Conservation (phyloP, 495 filamentous ascomycete genomes). For the Aspergillus sclerotioniger region DNA sequence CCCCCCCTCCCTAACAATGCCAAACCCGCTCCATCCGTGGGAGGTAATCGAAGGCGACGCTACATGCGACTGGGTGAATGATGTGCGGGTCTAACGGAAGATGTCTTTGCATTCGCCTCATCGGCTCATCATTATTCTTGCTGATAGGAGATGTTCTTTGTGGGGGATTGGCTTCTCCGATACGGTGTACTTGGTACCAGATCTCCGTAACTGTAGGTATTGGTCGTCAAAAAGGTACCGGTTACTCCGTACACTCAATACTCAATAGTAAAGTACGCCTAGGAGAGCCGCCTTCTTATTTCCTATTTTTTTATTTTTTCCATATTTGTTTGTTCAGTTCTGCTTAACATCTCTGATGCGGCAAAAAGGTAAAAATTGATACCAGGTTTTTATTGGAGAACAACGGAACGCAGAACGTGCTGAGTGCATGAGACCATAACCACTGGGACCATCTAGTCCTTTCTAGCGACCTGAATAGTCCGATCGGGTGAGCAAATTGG, state of each 20-base stretch:
- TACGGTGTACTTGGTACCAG: constrained; percentile 2
- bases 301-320: constrained; percentile 7
- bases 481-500: constrained; percentile 11
- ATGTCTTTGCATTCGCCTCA: not conserved
- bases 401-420: constrained; percentile 21
- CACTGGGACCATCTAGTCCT: constrained; percentile 12
- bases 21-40: constrained; percentile 7
- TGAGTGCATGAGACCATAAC: constrained; percentile 16
- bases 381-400: not conserved
- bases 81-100: constrained; percentile 2
- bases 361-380: too few species aligned
- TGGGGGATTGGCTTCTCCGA: not conserved
- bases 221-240: too few species aligned
- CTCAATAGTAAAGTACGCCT: constrained; percentile 2
- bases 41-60: constrained; percentile 3
- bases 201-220: constrained; percentile 18
- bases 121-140: not conserved
- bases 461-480: constrained; percentile 8
- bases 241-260: constrained; percentile 11
- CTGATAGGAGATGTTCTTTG: constrained; percentile 1
- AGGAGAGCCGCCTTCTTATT: constrained; percentile 12
- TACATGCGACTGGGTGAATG: not conserved
- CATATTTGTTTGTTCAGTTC: not conserved
- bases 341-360: too few species aligned
- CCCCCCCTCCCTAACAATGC: constrained; percentile 1